Evolutionary conservation across 2,329 filamentous ascomycete genomes (phyloP).

Genomic region (Colletotrichum tropicicola): DNA sequence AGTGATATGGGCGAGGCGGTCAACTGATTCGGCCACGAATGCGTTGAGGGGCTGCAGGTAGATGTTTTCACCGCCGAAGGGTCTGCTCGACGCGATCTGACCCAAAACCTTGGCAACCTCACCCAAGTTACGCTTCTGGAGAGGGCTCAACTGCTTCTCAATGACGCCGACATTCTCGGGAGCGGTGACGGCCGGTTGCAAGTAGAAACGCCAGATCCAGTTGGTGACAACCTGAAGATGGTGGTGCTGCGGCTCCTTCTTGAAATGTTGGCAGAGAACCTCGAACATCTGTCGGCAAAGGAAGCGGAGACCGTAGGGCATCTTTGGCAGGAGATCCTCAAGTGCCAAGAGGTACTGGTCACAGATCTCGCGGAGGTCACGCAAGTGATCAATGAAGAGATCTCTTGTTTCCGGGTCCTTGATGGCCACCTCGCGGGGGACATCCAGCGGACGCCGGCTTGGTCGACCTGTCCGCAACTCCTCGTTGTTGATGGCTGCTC

Average conservation of each 20-base stretch:
- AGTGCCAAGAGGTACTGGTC: constrained; percentile 87
- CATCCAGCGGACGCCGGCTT: constrained; percentile 82
- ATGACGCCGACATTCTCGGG: constrained; percentile 94
- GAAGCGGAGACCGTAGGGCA: constrained; percentile 94
- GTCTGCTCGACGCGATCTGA: constrained; percentile 86
- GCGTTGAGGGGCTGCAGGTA: constrained; percentile 95
- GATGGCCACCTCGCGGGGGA: constrained; percentile 93
- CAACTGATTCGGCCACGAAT: constrained; percentile 86
- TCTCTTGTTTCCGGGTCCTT: constrained; percentile 91
- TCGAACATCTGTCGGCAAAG: constrained; percentile 88
- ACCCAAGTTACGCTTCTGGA: constrained; percentile 90
- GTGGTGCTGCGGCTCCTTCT: constrained; percentile 78
- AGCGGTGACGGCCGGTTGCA: constrained; percentile 87
- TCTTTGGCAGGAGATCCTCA: constrained; percentile 84
- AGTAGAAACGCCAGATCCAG: constrained; percentile 95
- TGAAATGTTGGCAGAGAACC: constrained; percentile 78
- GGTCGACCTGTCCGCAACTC: constrained; percentile 90
- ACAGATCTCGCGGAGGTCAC: constrained; percentile 92
- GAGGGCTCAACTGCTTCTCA: constrained; percentile 85
- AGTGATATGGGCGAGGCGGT: constrained; percentile 80
- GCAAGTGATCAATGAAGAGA: constrained; percentile 92
- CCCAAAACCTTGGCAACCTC: constrained; percentile 93
- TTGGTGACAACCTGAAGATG: constrained; percentile 85
- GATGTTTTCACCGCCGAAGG: constrained; percentile 94
- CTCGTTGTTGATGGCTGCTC: constrained; percentile 95